These are phyloP conservation scores for Solanum ossicruentum DNA, from an alignment of 257 asterid species.

Conservation along the genomic window DNA sequence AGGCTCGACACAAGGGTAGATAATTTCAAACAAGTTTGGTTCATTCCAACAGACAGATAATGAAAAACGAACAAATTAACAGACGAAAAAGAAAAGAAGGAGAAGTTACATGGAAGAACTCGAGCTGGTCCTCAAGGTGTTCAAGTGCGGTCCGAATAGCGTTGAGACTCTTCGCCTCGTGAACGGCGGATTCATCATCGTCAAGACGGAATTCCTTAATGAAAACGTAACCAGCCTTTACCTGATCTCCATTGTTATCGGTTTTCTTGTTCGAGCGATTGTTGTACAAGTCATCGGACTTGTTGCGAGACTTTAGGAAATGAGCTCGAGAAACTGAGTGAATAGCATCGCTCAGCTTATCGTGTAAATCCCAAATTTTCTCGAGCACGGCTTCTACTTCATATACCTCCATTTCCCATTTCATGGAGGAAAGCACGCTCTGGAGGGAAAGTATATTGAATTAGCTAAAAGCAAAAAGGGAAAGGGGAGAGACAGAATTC, in stretches of 20 bases:
- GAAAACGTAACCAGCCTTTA: slow-evolving; percentile 53
- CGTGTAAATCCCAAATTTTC: slow-evolving; percentile 92
- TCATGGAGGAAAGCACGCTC: slow-evolving; percentile 21
- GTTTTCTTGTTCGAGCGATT: slow-evolving; percentile 23
- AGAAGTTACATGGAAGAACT: slow-evolving; percentile 58
- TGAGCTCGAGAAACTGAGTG: slow-evolving; percentile 83
- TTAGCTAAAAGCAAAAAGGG: neutral
- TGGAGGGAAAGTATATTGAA: slow-evolving; percentile 7
- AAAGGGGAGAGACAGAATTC: neutral
- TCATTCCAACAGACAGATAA: neutral
- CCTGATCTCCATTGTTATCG: neutral
- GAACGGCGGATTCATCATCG: slow-evolving; percentile 60
- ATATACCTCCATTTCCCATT: slow-evolving; percentile 83
- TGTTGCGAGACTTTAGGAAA: slow-evolving; percentile 46
- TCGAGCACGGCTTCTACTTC: slow-evolving; percentile 83
- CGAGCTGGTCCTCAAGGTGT: slow-evolving; percentile 92
- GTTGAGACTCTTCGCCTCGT: slow-evolving; percentile 82
- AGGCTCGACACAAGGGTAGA: neutral
- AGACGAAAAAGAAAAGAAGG: neutral
- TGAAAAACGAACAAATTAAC: neutral
- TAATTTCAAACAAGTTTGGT: neutral
- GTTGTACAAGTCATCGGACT: slow-evolving; percentile 25
- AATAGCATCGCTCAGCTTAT: slow-evolving; percentile 91
- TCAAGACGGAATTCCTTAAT: slow-evolving; percentile 55
- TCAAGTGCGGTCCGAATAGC: slow-evolving; percentile 89